Conservation (phyloP, 495 filamentous ascomycete species). For the Diplogelasinospora grovesii region DNA sequence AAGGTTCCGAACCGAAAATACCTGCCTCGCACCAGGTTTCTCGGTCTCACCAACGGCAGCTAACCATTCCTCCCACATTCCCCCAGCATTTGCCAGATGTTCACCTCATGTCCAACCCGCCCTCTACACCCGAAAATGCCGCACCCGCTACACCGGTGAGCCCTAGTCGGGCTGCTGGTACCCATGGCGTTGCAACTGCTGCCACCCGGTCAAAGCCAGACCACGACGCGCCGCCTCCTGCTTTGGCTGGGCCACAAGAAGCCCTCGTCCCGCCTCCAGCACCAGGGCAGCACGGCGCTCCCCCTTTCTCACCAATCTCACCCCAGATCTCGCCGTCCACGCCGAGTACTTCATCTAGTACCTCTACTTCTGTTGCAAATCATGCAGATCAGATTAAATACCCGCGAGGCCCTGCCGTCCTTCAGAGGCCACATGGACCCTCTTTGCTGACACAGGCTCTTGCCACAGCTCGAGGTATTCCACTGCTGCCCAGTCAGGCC, state of each 20-base stretch:
- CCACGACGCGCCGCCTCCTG: slow-evolving; percentile 8
- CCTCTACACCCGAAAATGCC: slow-evolving; percentile 40
- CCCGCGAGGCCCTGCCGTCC: slow-evolving; percentile 32
- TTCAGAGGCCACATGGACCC: slow-evolving; percentile 35
- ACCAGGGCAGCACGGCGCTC: slow-evolving; percentile 19
- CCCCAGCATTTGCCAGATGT: slow-evolving; percentile 39
- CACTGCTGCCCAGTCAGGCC: slow-evolving; percentile 11
- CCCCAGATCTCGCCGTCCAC: slow-evolving; percentile 7
- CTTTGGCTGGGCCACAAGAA: slow-evolving; percentile 9
- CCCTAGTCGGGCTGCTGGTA: slow-evolving; percentile 19
- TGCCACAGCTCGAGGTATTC: slow-evolving; percentile 46
- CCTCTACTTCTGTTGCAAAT: slow-evolving; percentile 18
- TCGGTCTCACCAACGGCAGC: no score
- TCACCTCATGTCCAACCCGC: slow-evolving; percentile 45
- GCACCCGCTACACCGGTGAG: slow-evolving; percentile 44
- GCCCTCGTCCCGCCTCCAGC: slow-evolving; percentile 20
- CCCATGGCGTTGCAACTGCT: slow-evolving; percentile 2
- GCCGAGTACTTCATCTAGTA: no score
- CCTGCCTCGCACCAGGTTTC: slow-evolving; percentile 2
- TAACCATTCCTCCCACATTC: slow-evolving; percentile 24
- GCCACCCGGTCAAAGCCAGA: slow-evolving; percentile 4
- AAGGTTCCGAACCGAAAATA: neutral
- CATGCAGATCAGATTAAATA: slow-evolving; percentile 42
- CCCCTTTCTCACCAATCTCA: slow-evolving; percentile 11
- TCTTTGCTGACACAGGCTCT: slow-evolving; percentile 47